Evolutionary conservation across 106 monocot species (phyloP).

Genomic region (Amphibolis antarctica): DNA sequence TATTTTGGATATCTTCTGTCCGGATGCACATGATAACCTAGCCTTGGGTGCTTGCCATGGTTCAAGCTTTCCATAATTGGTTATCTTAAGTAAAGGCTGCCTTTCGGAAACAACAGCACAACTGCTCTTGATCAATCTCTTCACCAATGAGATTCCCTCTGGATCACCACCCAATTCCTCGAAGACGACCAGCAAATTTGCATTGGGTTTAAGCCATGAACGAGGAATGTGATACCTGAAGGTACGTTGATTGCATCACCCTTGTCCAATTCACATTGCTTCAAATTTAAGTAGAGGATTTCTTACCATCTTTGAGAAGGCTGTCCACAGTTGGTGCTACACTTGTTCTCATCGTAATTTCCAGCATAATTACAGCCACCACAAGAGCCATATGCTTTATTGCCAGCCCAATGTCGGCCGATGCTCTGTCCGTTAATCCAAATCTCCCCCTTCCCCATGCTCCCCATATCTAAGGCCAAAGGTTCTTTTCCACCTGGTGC

Average conservation of each 20-base stretch:
- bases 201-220: slow-evolving; percentile 32
- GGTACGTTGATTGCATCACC: background rate
- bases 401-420: slow-evolving; percentile 59
- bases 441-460: slow-evolving; percentile 77
- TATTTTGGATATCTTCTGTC: slow-evolving; percentile 18
- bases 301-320: slow-evolving; percentile 66
- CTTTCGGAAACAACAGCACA: slow-evolving; percentile 13
- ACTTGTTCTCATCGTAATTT: slow-evolving; percentile 45
- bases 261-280: background rate
- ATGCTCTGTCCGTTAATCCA: slow-evolving; percentile 78
- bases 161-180: slow-evolving; percentile 45
- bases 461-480: slow-evolving; percentile 68
- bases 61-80: background rate
- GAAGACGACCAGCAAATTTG: slow-evolving; percentile 31
- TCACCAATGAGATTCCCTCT: slow-evolving; percentile 27
- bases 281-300: background rate
- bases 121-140: slow-evolving; percentile 20
- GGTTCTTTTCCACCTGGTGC: slow-evolving; percentile 63
- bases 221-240: slow-evolving; percentile 42
- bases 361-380: slow-evolving; percentile 50
- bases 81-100: slow-evolving; percentile 13
- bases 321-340: slow-evolving; percentile 42
- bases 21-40: slow-evolving; percentile 14
- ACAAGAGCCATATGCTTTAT: slow-evolving; percentile 65
- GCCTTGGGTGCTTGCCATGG: slow-evolving; percentile 19